Conservation (phyloP, 2,329 filamentous ascomycete species). For the Graphilbum ipis-grandicollis region DNA sequence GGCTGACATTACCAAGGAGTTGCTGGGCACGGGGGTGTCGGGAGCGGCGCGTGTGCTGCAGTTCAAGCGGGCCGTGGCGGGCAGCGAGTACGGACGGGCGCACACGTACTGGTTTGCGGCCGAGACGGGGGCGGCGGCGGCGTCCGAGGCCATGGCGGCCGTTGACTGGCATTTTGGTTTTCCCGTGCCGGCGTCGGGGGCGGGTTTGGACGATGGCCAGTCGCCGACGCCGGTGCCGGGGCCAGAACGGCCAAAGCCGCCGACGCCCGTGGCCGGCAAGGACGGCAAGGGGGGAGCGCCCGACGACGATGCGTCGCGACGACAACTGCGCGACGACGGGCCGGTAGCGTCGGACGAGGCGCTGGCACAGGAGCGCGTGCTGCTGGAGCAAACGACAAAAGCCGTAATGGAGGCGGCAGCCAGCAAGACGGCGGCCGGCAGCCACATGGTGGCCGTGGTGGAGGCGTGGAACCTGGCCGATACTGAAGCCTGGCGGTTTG, state of each 20-base stretch:
- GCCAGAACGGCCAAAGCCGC: slow-evolving; percentile 27
- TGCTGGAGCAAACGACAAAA: no score
- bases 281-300: neutral
- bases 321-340: slow-evolving; percentile 20
- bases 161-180: slow-evolving; percentile 91
- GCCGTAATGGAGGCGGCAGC: no score
- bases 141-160: slow-evolving; percentile 37
- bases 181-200: slow-evolving; percentile 40
- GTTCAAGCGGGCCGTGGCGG: slow-evolving; percentile 70
- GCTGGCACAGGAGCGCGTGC: slow-evolving; percentile 31
- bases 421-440: slow-evolving; percentile 22
- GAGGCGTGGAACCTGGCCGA: slow-evolving; percentile 56
- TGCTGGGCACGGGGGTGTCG: slow-evolving; percentile 46
- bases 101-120: slow-evolving; percentile 69
- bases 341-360: slow-evolving; percentile 34
- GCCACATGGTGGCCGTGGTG: slow-evolving; percentile 30
- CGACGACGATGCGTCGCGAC: slow-evolving; percentile 17
- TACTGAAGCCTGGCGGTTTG: slow-evolving; percentile 62
- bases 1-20: slow-evolving; percentile 47
- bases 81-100: slow-evolving; percentile 40
- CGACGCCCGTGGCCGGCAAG: slow-evolving; percentile 23
- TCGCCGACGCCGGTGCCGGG: slow-evolving; percentile 40
- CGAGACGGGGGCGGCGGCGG: no score
- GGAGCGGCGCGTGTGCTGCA: slow-evolving; percentile 48
- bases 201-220: slow-evolving; percentile 30